Base-by-base conservation (phyloP, 2,329 filamentous ascomycete species). In the Tolypocladium endophyticum region DNA sequence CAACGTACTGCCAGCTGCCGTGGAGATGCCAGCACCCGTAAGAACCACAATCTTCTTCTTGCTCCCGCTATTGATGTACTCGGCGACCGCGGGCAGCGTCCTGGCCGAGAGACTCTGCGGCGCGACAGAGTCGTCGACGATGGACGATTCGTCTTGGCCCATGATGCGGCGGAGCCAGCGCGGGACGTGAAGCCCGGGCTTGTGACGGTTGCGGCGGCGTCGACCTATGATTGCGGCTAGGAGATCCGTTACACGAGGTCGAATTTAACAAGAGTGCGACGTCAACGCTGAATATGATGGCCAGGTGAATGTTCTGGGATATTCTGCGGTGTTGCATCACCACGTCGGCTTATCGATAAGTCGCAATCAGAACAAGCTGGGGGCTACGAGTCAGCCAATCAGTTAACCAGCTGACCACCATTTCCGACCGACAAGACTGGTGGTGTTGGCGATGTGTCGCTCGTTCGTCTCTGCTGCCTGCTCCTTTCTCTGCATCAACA, bases 11-110 rank as follows among this genome's bases (percentile, higher is more conserved):
- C 85, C 85, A 59, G 85, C 85, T 12, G 84, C 81, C 0, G 89
- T 93, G 36, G 87, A 90, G 65, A 97, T 95, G 55, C 93, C 93
- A 16, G 93, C 92, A 61, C 93, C 93, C 2, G 89, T 92, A 84
- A 97, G 86, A 63, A 97, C 88, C 30, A 96, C 90, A 60, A 99
- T 88, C 56, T 81, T 82, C 67, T 82, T 82, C 39, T 81, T 86
- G 56, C 81, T 73, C 54, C 87, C 88, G 67, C 85, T 80, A 64
- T 84, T 85, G 73, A 99, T 92, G 67, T 89, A 87, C 35, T 88
- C 82, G n/a, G 91, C 92, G 45, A 97, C 79, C 4, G 85, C 88
- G 23, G 87, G 79, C 18, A 97, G 73, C 35, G 82, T 88, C 59
- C 92, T 85, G 38, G 82, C 83, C 50, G 81, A 76, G 18, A 97